phyloP scores from a whole-genome alignment of 2,329 filamentous ascomycete species.

The Cercospora citrullina region DNA sequence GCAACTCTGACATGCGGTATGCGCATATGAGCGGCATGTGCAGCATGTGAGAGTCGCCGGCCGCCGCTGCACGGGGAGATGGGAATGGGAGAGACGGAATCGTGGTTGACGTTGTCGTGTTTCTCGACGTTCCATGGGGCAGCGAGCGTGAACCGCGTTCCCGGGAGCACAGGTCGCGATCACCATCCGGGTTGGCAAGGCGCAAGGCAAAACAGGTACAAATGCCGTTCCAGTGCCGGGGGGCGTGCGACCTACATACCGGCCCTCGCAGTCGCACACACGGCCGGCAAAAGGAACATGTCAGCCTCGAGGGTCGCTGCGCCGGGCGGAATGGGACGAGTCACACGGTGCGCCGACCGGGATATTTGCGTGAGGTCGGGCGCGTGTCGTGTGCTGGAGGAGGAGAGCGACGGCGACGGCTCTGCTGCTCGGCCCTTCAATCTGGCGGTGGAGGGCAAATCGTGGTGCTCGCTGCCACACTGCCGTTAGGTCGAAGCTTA shows the following conservation, averaged over 20 bases:
- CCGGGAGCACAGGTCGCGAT: slow-evolving; percentile 1
- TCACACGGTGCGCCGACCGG: not conserved
- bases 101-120: not conserved
- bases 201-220: slow-evolving; percentile 1
- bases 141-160: not conserved
- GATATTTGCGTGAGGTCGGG: not conserved
- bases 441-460: not conserved
- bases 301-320: not conserved
- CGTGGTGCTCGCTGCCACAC: not conserved
- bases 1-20: not conserved
- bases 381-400: not conserved
- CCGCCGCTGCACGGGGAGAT: not conserved
- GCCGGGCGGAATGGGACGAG: not conserved
- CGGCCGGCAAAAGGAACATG: not conserved
- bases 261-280: not conserved
- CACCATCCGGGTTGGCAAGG: slow-evolving; percentile 1
- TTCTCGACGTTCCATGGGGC: slow-evolving; percentile 1
- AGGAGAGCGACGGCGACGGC: not conserved
- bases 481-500: not conserved
- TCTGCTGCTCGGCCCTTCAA: not conserved
- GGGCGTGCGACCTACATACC: not conserved
- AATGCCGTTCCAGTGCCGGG: slow-evolving; percentile 11
- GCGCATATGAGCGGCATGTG: not conserved
- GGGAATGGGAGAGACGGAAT: not conserved
- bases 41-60: not conserved